Evolutionary conservation across 306 rosid genomes (phyloP).

Genomic region (Quercus glauca): DNA sequence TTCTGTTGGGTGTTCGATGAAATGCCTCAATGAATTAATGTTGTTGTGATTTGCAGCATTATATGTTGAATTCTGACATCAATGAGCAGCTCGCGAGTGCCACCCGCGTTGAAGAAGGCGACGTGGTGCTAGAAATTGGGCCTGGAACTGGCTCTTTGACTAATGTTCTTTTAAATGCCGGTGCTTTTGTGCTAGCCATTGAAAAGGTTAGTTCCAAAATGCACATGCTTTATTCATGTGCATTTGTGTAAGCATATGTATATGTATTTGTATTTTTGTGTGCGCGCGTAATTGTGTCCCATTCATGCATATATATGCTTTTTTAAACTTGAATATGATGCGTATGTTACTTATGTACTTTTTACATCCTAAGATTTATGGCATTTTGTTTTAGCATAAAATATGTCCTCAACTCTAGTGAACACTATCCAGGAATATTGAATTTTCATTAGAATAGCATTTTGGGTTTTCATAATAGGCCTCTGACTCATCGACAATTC

Average conservation of each 20-base stretch:
- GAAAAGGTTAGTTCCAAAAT: conserved; percentile 58
- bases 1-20: conserved; percentile 10
- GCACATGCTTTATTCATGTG: too few relatives aligned
- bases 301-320: not conserved
- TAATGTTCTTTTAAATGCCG: conserved; percentile 57
- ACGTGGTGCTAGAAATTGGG: conserved; percentile 80
- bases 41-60: conserved; percentile 58
- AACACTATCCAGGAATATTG: too few relatives aligned
- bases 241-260: too few relatives aligned
- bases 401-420: too few relatives aligned
- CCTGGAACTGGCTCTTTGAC: conserved; percentile 98
- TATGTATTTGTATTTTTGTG: too few relatives aligned
- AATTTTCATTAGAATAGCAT: too few relatives aligned
- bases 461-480: too few relatives aligned
- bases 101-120: conserved; percentile 63
- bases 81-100: conserved; percentile 69
- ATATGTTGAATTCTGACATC: conserved; percentile 75
- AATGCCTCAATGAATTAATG: conserved; percentile 15
- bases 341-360: too few relatives aligned
- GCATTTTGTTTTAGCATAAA: too few relatives aligned
- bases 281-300: too few relatives aligned
- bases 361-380: too few relatives aligned
- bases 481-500: too few relatives aligned
- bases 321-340: not conserved
- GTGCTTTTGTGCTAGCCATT: conserved; percentile 74